phyloP scores from a whole-genome alignment of 23 red algal species.

The Gracilariopsis chorda region DNA sequence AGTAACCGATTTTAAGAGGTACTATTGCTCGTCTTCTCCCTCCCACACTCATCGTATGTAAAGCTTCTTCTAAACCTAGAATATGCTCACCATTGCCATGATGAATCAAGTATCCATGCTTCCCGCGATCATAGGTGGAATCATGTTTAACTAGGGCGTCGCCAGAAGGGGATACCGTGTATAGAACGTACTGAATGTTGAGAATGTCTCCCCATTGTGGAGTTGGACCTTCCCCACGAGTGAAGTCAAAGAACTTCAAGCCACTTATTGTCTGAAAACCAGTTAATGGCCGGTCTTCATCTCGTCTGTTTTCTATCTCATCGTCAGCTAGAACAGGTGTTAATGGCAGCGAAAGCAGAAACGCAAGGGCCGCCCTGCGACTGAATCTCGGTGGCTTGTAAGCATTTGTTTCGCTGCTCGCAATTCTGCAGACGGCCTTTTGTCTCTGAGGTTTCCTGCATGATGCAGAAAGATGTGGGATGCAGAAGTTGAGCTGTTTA shows the following conservation, averaged over 20 bases:
- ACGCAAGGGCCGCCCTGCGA: neutral
- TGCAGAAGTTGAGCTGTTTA: too few relatives aligned
- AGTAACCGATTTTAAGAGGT: conserved; percentile 75
- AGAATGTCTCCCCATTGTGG: conserved; percentile 93
- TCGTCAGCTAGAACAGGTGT: neutral
- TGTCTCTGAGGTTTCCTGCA: too few relatives aligned
- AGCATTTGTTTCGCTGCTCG: too few relatives aligned
- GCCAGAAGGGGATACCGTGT: conserved; percentile 67
- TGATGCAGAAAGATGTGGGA: too few relatives aligned
- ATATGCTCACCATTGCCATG: conserved; percentile 91
- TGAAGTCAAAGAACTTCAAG: conserved; percentile 78
- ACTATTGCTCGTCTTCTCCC: conserved; percentile 82
- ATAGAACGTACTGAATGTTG: conserved; percentile 78
- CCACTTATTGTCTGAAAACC: conserved; percentile 56
- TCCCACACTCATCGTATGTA: conserved; percentile 85
- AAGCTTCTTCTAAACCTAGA: conserved; percentile 84
- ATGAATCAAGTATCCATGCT: conserved; percentile 71
- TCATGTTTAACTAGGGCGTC: conserved; percentile 40
- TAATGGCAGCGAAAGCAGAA: neutral
- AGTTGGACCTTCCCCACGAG: conserved; percentile 51
- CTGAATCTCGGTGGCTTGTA: neutral
- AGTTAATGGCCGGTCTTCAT: neutral
- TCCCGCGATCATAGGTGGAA: conserved; percentile 26
- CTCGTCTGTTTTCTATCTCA: neutral
- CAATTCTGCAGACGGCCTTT: too few relatives aligned